Evolutionary conservation across 2,329 filamentous ascomycete species (phyloP).

Genomic region (Epichloe aotearoae): DNA sequence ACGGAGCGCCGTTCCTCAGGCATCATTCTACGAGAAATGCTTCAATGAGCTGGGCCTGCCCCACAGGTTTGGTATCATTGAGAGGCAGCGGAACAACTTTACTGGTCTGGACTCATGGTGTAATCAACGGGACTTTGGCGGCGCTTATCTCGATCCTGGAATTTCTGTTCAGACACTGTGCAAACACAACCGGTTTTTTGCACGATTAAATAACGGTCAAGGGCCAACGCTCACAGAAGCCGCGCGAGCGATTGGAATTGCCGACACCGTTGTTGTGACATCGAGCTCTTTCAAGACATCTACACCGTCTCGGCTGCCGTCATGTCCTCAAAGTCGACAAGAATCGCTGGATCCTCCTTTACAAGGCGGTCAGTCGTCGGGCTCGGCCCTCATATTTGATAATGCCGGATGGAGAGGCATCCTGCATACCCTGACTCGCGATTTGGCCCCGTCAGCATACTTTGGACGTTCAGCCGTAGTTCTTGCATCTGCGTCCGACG

Average conservation of each 20-base stretch:
- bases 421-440: constrained; percentile 63
- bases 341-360: constrained; percentile 6
- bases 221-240: constrained; percentile 58
- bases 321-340: constrained; percentile 30
- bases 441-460: constrained; percentile 74
- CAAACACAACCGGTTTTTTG: constrained; percentile 38
- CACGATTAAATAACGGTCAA: constrained; percentile 33
- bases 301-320: constrained; percentile 32
- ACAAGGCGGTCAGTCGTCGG: constrained; percentile 29
- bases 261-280: constrained; percentile 67
- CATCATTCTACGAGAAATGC: constrained; percentile 76
- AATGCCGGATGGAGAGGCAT: constrained; percentile 83
- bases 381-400: constrained; percentile 54
- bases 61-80: constrained; percentile 64
- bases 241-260: constrained; percentile 62
- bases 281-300: constrained; percentile 29
- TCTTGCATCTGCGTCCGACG: constrained; percentile 57
- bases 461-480: constrained; percentile 62
- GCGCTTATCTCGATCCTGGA: constrained; percentile 67
- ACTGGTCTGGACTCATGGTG: constrained; percentile 59
- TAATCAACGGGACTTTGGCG: constrained; percentile 63
- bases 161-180: constrained; percentile 48
- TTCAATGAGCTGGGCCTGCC: constrained; percentile 77
- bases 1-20: constrained; percentile 52
- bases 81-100: constrained; percentile 51